Evolutionary conservation across 2,329 filamentous ascomycete genomes (phyloP).

Genomic region (Colletotrichum chlorophyti): DNA sequence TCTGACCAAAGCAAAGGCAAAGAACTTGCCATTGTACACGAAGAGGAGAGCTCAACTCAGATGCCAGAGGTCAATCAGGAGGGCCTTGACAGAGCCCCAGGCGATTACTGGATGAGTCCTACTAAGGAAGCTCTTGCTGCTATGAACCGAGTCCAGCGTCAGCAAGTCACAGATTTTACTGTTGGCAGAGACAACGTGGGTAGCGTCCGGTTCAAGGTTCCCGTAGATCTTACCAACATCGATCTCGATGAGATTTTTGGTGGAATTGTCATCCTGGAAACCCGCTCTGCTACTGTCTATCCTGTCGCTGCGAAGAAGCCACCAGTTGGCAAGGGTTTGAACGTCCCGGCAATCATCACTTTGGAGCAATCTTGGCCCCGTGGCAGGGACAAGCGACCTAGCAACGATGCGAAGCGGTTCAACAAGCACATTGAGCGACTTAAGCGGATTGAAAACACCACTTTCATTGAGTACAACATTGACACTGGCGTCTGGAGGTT

Average conservation of each 20-base stretch:
- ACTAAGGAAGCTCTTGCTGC: constrained; percentile 75
- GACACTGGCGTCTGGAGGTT: constrained; percentile 90
- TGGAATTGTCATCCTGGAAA: constrained; percentile 76
- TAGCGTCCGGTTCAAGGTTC: constrained; percentile 78
- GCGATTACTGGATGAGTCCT: constrained; percentile 88
- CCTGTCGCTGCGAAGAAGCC: constrained; percentile 79
- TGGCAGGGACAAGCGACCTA: constrained; percentile 61
- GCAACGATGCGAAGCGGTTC: constrained; percentile 67
- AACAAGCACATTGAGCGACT: constrained; percentile 85
- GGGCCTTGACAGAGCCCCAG: constrained; percentile 60
- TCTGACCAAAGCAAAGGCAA: constrained; percentile 77
- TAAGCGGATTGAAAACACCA: constrained; percentile 79
- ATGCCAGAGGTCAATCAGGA: constrained; percentile 35
- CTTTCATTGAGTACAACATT: constrained; percentile 80
- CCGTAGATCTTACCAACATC: constrained; percentile 82
- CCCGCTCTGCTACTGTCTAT: constrained; percentile 89
- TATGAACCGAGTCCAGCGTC: constrained; percentile 81
- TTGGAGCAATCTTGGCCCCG: constrained; percentile 95
- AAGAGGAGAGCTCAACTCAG: constrained; percentile 60
- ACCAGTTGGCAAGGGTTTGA: constrained; percentile 83
- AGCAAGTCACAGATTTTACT: constrained; percentile 75
- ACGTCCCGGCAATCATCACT: constrained; percentile 87
- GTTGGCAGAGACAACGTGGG: constrained; percentile 87
- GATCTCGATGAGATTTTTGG: constrained; percentile 82
- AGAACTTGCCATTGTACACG: constrained; percentile 80